A percentile compares a stretch with the other conserved stretches of the same genome.
phyloP scores from a whole-genome alignment of 2,329 filamentous ascomycete genomes.

The Stemphylium beticola region DNA sequence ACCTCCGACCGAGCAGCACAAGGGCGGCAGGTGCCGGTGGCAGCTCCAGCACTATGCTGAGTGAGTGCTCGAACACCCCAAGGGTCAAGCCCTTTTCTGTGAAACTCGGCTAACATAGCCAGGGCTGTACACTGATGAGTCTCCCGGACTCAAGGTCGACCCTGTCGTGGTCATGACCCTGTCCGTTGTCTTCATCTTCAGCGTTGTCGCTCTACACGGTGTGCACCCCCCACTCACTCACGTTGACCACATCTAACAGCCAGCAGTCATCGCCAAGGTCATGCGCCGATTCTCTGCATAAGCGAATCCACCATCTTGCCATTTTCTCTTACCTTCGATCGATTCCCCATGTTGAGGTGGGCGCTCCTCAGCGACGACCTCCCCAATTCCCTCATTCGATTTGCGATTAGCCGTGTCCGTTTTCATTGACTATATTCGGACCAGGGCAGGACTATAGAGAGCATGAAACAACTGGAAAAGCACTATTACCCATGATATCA shows the following conservation, averaged over 20 bases:
- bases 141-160: constrained; percentile 95
- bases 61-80: constrained; percentile 60
- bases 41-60: constrained; percentile 97
- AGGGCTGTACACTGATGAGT: constrained; percentile 98
- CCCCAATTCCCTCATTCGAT: constrained; percentile 4
- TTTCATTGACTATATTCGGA: constrained; percentile 10
- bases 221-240: constrained; percentile 48
- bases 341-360: constrained; percentile 16
- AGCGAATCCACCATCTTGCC: constrained; percentile 1
- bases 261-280: constrained; percentile 88
- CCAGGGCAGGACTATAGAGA: constrained; percentile 20
- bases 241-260: constrained; percentile 19
- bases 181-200: constrained; percentile 98
- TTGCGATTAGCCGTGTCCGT: constrained; percentile 9
- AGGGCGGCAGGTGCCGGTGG: constrained; percentile 92
- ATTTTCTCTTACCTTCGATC: constrained; percentile 14
- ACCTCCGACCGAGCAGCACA: constrained; percentile 90
- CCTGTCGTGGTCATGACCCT: constrained; percentile 96
- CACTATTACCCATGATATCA: constrained; percentile 21
- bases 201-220: constrained; percentile 97
- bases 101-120: constrained; percentile 22
- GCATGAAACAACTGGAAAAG: constrained; percentile 27
- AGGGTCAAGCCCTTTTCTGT: no score
- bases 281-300: constrained; percentile 81
- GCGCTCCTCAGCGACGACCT: constrained; percentile 31